Percentiles rank a stretch among this genome's conserved stretches.
Evolutionary conservation across 2,329 filamentous ascomycete species (phyloP).

Genomic region (Colletotrichum sojae): DNA sequence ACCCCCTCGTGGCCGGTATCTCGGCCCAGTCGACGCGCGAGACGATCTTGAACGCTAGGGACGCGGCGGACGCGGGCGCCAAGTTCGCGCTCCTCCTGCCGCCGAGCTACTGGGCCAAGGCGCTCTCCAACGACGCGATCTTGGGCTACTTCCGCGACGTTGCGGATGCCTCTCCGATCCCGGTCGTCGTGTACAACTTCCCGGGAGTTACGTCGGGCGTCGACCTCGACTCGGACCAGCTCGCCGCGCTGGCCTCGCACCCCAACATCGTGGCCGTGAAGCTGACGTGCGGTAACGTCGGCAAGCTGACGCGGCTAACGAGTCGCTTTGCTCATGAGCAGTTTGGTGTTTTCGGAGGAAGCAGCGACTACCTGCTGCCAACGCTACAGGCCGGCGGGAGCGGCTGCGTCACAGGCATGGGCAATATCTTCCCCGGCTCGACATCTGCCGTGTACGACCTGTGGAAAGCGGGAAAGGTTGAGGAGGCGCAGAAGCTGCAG

Average conservation of each 20-base stretch:
- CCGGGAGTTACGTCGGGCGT: slow-evolving; percentile 43
- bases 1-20: slow-evolving; percentile 62
- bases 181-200: slow-evolving; percentile 46
- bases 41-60: slow-evolving; percentile 74
- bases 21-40: slow-evolving; percentile 75
- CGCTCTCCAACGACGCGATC: slow-evolving; percentile 71
- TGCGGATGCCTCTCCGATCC: slow-evolving; percentile 61
- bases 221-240: slow-evolving; percentile 44
- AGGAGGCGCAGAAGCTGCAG: slow-evolving; percentile 57
- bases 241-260: slow-evolving; percentile 62
- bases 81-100: slow-evolving; percentile 78
- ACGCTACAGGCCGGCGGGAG: slow-evolving; percentile 55
- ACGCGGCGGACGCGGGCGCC: slow-evolving; percentile 74
- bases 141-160: slow-evolving; percentile 74
- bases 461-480: slow-evolving; percentile 54
- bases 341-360: slow-evolving; percentile 60
- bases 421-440: slow-evolving; percentile 61
- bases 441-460: slow-evolving; percentile 57
- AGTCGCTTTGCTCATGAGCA: slow-evolving; percentile 53
- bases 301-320: slow-evolving; percentile 68
- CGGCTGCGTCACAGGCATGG: slow-evolving; percentile 62
- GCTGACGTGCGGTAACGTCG: slow-evolving; percentile 64
- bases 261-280: slow-evolving; percentile 75
- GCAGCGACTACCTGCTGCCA: slow-evolving; percentile 59
- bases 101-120: slow-evolving; percentile 76